These are phyloP conservation scores for Wickerhamomyces rabaulensis DNA, from an alignment of 805 yeast species.

Conservation along the genomic window DNA sequence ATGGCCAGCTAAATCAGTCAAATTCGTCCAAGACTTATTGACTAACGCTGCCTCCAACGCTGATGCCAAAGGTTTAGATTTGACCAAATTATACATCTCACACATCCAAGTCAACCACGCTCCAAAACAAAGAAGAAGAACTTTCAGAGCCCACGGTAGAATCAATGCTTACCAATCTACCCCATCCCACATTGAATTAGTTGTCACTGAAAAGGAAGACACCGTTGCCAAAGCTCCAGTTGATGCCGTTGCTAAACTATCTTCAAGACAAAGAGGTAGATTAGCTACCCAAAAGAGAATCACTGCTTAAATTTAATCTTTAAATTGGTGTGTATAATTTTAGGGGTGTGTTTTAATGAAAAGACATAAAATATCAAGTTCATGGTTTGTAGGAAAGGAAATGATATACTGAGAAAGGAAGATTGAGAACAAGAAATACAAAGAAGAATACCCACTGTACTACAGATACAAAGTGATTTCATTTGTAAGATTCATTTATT, in stretches of 20 bases:
- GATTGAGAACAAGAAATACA: neutral
- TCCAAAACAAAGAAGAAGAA: conserved; percentile 99
- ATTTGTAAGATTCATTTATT: neutral
- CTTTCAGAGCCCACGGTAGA: conserved; percentile 99
- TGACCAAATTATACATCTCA: conserved; percentile 86
- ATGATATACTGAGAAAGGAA: too few species aligned
- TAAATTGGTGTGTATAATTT: conserved; percentile 8
- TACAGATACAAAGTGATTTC: too few species aligned
- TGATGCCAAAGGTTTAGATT: conserved; percentile 97
- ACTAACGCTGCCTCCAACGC: conserved; percentile 99
- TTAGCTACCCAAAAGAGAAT: conserved; percentile 77
- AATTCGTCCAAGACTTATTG: conserved; percentile 89
- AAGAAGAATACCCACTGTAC: too few species aligned
- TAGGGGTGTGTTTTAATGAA: conserved; percentile 12
- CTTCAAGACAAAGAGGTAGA: conserved; percentile 91
- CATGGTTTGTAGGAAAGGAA: too few species aligned
- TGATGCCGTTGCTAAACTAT: conserved; percentile 61
- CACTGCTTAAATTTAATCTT: conserved; percentile 44
- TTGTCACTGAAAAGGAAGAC: conserved; percentile 93
- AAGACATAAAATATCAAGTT: conserved; percentile 3
- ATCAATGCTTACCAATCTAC: conserved; percentile 98
- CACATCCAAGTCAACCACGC: conserved; percentile 99
- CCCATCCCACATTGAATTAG: conserved; percentile 98
- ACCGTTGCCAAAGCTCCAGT: conserved; percentile 88
- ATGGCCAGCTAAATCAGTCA: conserved; percentile 99